Conservation (phyloP, 2,329 filamentous ascomycete genomes). For the Calonectria multiphialidica region DNA sequence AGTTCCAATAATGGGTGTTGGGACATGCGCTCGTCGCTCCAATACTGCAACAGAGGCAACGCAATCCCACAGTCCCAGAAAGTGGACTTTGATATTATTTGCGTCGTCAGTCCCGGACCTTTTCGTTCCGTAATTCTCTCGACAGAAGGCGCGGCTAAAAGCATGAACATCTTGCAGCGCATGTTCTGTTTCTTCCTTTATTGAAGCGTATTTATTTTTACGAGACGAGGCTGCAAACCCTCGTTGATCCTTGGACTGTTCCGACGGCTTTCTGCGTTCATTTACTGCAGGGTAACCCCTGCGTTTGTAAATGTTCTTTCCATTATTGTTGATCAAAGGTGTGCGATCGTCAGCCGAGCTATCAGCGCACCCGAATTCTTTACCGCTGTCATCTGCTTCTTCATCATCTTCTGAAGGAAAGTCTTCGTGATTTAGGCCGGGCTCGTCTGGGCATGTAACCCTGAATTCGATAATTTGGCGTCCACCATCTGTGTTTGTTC, state of each 20-base stretch:
- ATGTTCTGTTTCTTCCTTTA: background rate
- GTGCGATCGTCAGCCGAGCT: background rate
- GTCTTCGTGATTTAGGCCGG: background rate
- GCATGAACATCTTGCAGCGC: slow-evolving; percentile 53
- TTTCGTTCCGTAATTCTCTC: slow-evolving; percentile 44
- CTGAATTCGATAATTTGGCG: too few species aligned
- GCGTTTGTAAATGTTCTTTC: background rate
- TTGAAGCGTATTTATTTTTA: too few species aligned
- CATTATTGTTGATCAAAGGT: background rate
- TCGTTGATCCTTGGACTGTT: too few species aligned
- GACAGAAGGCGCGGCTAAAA: slow-evolving; percentile 63
- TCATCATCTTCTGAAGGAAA: background rate
- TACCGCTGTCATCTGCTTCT: background rate
- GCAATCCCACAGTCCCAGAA: slow-evolving; percentile 68
- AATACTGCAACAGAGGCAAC: slow-evolving; percentile 63
- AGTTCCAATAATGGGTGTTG: slow-evolving; percentile 53
- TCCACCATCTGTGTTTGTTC: too few species aligned
- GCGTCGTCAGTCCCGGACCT: slow-evolving; percentile 16
- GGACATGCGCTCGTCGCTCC: slow-evolving; percentile 51
- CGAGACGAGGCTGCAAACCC: too few species aligned
- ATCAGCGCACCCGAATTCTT: background rate
- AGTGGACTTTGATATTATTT: slow-evolving; percentile 61
- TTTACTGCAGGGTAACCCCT: too few species aligned
- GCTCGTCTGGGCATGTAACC: background rate
- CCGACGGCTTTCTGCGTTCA: background rate